A percentile compares a stretch with the other conserved stretches of the same genome.
Evolutionary conservation across 129 eudicot genomes (phyloP).

Genomic region (Flaveria bidentis): DNA sequence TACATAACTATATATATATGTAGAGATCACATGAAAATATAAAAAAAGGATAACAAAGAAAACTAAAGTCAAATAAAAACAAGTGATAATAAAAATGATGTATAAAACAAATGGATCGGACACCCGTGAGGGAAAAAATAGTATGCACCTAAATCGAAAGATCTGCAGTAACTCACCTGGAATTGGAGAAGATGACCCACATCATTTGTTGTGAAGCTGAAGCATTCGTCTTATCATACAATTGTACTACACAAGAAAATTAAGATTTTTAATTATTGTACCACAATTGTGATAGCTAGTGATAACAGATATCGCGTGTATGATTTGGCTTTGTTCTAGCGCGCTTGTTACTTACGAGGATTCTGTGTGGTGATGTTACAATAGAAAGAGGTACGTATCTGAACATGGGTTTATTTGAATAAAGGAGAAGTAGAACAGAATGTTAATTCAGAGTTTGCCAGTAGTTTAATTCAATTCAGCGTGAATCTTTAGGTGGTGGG

Average conservation of each 20-base stretch:
- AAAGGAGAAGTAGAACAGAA: too few relatives aligned
- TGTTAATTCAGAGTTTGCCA: too few relatives aligned
- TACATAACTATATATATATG: too few relatives aligned
- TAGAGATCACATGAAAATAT: not conserved
- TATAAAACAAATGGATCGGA: not conserved
- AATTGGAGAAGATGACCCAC: conserved; percentile 5
- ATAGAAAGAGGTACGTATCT: too few relatives aligned
- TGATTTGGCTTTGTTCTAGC: not conserved
- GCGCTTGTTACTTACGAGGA: not conserved
- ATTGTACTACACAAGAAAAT: not conserved
- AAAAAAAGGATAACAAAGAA: not conserved
- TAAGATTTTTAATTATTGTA: not conserved
- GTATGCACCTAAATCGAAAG: not conserved
- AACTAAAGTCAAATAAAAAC: not conserved
- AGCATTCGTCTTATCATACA: not conserved
- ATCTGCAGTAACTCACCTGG: not conserved
- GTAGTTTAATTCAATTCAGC: too few relatives aligned
- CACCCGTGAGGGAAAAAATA: conserved; percentile 10
- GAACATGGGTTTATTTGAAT: too few relatives aligned
- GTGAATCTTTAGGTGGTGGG: too few relatives aligned
- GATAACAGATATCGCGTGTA: not conserved
- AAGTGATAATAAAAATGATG: not conserved
- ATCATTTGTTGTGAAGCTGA: not conserved
- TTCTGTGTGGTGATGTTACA: too few relatives aligned
- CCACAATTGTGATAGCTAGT: not conserved